Conservation (phyloP, 306 rosid genomes). For the Bauhinia variegata region DNA sequence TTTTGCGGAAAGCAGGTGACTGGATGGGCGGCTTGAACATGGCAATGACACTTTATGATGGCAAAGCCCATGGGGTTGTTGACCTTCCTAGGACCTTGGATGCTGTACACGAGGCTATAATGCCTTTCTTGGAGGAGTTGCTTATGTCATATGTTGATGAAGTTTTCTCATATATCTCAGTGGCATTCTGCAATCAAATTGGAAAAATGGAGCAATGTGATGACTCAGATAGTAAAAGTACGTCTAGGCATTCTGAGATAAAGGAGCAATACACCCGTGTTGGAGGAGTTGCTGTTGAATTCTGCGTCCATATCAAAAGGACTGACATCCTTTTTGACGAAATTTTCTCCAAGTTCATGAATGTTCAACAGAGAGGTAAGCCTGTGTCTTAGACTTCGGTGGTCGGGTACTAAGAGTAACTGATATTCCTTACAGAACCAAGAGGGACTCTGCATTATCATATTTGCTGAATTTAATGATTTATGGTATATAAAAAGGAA, state of each 20-base stretch:
- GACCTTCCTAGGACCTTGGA: constrained; percentile 95
- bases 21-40: constrained; percentile 99
- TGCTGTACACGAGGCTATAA: constrained; percentile 87
- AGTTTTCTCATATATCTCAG: constrained; percentile 93
- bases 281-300: constrained; percentile 99
- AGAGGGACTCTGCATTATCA: neutral
- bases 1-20: constrained; percentile 87
- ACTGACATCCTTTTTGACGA: constrained; percentile 93
- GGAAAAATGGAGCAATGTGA: constrained; percentile 62
- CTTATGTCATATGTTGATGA: constrained; percentile 89
- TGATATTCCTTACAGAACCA: neutral
- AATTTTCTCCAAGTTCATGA: constrained; percentile 78
- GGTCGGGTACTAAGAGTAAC: neutral
- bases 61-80: constrained; percentile 91
- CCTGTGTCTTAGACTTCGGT: constrained; percentile 21
- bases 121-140: constrained; percentile 90
- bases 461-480: neutral
- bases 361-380: constrained; percentile 86
- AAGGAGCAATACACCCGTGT: constrained; percentile 93
- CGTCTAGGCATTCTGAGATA: constrained; percentile 74
- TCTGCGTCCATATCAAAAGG: constrained; percentile 94
- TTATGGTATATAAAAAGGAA: neutral
- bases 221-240: constrained; percentile 47
- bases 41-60: constrained; percentile 93
- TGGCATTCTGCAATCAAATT: constrained; percentile 88